These are phyloP conservation scores for Aspergillus avenaceus DNA, from an alignment of 495 filamentous ascomycete genomes.

Conservation along the genomic window DNA sequence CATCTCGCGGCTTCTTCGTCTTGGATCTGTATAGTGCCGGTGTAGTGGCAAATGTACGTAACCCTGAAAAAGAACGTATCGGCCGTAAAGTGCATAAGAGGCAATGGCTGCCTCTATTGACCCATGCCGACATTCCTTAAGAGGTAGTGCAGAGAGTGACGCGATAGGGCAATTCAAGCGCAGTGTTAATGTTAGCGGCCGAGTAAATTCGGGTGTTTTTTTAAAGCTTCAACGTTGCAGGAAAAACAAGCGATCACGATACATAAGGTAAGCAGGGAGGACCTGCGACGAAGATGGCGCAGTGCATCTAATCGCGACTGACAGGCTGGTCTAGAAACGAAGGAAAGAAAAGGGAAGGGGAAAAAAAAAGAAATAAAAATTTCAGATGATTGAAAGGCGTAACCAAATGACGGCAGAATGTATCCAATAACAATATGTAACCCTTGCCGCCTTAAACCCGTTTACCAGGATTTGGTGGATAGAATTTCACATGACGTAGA, in stretches of 20 bases:
- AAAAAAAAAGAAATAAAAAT: background rate
- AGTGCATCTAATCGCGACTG: background rate
- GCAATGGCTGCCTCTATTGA: conserved; percentile 29
- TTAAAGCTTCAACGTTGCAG: background rate
- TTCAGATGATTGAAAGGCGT: background rate
- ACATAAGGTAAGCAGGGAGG: background rate
- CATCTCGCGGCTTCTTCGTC: conserved; percentile 1
- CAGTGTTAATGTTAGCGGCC: background rate
- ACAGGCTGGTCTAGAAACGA: background rate
- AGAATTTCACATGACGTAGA: too few species aligned
- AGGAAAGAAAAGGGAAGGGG: too few species aligned
- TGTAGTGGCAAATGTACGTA: conserved; percentile 33
- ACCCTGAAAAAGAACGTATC: conserved; percentile 14
- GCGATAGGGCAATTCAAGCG: background rate
- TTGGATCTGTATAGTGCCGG: conserved; percentile 21
- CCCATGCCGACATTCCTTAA: conserved; percentile 38
- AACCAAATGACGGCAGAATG: background rate
- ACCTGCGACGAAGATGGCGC: background rate
- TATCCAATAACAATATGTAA: background rate
- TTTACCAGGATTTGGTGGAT: background rate
- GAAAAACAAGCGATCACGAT: background rate
- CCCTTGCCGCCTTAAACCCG: background rate
- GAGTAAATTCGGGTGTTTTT: too few species aligned
- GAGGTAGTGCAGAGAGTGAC: background rate
- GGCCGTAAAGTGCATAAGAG: conserved; percentile 31